Base-by-base conservation (phyloP, 345 rosid species). In the Kernera saxatilis region DNA sequence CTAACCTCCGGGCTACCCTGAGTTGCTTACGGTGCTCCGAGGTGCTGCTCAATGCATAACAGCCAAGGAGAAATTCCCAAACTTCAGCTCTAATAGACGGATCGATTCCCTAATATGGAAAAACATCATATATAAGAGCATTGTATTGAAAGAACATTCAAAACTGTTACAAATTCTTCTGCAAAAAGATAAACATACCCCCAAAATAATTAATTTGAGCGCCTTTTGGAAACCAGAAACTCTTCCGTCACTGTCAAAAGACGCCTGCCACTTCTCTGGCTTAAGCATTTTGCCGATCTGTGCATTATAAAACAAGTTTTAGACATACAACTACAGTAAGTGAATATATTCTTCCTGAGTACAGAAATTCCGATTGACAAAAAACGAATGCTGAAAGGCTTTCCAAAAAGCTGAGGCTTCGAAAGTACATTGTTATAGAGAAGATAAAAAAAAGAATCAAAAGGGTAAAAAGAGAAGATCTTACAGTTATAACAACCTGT, bases 21-120 rank as follows among this genome's bases (percentile, higher is more conserved):
- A 89, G 87, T 76, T 82, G 86, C 77, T 73, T 75, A 41, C 98
- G 82, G 65, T 84, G 56, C 75, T 92, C 98, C 44, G 93, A 82
- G 51, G 94, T 92, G 76, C 92, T 90, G 62, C 84, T 82, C 77
- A 85, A 72, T 49, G 81, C 71, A 78, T 92, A 92, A 81, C 96
- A 90, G 35, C 98, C 96, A 71, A 92, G 96, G 33, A 92, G 75
- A 85, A 92, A 92, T 76, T 92, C 96, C 98, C 98, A 92, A 77
- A 92, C 96, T 70, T 88, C 93, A 76, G 95, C 80, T 72, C 98
- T 82, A 68, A 92, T 85, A 59, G 98, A 87, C 72, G 91, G 96
- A 82, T 92, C 91, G 39, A 92, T 86, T 60, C 95, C 98, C 96
- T 92, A 63, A 22, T 49, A 81, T 60, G 51, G 48, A 80, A 75